Base-by-base conservation (phyloP, 2,329 filamentous ascomycete genomes). In the Aspergillus sp. region DNA sequence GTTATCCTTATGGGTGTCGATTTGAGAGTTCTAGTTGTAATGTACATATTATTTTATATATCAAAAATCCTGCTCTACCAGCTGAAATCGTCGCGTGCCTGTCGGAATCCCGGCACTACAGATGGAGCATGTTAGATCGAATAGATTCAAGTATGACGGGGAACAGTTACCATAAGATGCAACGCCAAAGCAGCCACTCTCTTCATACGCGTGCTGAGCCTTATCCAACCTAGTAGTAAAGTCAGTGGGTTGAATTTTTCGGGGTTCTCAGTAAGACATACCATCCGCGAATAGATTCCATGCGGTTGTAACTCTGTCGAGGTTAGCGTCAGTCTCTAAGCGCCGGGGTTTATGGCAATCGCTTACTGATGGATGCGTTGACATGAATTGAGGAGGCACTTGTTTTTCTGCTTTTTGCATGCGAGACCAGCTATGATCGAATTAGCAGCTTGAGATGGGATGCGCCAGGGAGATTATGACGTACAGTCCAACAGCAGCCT, bases 301-400 rank as follows among this genome's bases (percentile, higher is more conserved):
- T 75, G 3, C 85, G 78, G 57, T 83, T 84, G 61, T 83, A 80
- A 61, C 77, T 79, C 64, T 74, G 60, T 41, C 39, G 5, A 39
- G 13, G 49, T 68, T 44, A 66, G 54, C 34, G 24, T 2, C 5
- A 2, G 20, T 2, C 12, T n/a, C 30, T 11, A 20, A 12, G 39
- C 6, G 4, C 19, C 19, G n/a, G 5, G 0, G 7, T 5, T 5
- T 11, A 13, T 4, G 33, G 22, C 3, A 4, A 5, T 15, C 45
- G 51, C 72, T 58, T 68, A 77, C 75, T 46, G 80, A 80, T 24
- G 85, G 85, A 74, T 88, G 85, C 4, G 85, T 87, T 17, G 79
- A 82, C 58, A 88, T 67, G 57, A 86, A 82, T 64, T 86, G 79
- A 15, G 83, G 84, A 7, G 80, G 79, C 4, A 75, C 68, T 4